These are phyloP conservation scores for Dictyostelium brefeldianum DNA, from an alignment of 78 protist species.

Conservation along the genomic window DNA sequence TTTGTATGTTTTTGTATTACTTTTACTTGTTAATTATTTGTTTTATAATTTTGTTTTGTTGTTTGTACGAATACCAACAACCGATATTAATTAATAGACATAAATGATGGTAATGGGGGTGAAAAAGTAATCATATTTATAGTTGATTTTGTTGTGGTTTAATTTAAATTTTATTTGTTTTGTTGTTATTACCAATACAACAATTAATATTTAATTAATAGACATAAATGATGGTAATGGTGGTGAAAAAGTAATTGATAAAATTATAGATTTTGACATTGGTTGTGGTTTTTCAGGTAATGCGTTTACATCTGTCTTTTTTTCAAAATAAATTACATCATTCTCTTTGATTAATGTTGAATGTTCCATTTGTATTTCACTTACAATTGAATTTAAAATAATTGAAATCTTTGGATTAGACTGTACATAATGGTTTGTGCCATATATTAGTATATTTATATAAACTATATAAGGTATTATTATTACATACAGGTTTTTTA, in stretches of 20 bases:
- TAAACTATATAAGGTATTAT: no score
- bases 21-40: background rate
- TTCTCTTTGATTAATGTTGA: conserved; percentile 34
- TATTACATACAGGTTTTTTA: conserved; percentile 74
- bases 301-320: conserved; percentile 33
- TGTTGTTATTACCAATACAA: no score
- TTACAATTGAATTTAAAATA: conserved; percentile 16
- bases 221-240: conserved; percentile 51
- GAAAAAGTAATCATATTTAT: background rate
- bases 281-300: conserved; percentile 30
- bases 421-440: no score
- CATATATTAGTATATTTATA: no score
- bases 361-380: conserved; percentile 25
- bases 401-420: conserved; percentile 1
- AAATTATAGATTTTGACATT: conserved; percentile 52
- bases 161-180: no score
- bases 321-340: conserved; percentile 55
- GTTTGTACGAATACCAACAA: no score
- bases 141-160: no score
- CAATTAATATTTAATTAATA: no score
- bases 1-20: background rate
- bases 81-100: conserved; percentile 1
- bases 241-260: conserved; percentile 19
- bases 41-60: background rate
- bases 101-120: conserved; percentile 57